Base-by-base conservation (phyloP, 176 grass and related monocot genomes). In the Thalia dealbata region DNA sequence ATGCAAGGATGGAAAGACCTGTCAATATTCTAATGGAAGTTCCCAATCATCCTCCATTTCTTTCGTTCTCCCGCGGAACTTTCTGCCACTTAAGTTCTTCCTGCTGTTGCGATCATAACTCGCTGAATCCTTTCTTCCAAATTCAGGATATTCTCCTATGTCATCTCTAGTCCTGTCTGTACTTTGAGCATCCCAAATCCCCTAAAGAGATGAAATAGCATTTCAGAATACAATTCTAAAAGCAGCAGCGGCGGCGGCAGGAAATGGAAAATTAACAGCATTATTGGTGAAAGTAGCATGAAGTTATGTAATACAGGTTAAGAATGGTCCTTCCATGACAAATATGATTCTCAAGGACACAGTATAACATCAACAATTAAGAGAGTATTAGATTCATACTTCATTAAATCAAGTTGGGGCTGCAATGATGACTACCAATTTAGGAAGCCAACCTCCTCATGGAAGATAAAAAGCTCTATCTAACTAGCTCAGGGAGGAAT, bases 11-110 rank as follows among this genome's bases (percentile, higher is more conserved):
- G 64, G 5, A 43, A 67, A 27, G 69, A 16, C 28, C 41, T 71
- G 72, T 81, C 73, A 89, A 25, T 92, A 92, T 9, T 96, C 92
- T 84, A 91, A 82, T 30, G 92, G 92, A 22, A 92, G 76, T 16
- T 96, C 92, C 89, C 89, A 96, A 48, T 90, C 86, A 73, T 79
- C 82, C 61, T 88, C 78, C 19, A 4, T 25, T 67, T 78, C 78
- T 28, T 46, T 67, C 72, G 22, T 80, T 86, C 74, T 86, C 66
- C 76, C 73, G 72, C 52, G 52, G 78, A 59, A 78, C 43, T 82
- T 87, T 70, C 44, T 76, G 71, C 74, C 79, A 27, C 32, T 30
- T 1, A 68, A 26, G 38, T 87, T 90, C 21, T 76, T 63, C 23
- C 46, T 26, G 6, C 61, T 76, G 61, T 71, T 69, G 69, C 74